A percentile compares a stretch with the other conserved stretches of the same genome.
phyloP scores from a whole-genome alignment of 1,284 basidiomycete genomes.

The Microbotryomycetes sp. region DNA sequence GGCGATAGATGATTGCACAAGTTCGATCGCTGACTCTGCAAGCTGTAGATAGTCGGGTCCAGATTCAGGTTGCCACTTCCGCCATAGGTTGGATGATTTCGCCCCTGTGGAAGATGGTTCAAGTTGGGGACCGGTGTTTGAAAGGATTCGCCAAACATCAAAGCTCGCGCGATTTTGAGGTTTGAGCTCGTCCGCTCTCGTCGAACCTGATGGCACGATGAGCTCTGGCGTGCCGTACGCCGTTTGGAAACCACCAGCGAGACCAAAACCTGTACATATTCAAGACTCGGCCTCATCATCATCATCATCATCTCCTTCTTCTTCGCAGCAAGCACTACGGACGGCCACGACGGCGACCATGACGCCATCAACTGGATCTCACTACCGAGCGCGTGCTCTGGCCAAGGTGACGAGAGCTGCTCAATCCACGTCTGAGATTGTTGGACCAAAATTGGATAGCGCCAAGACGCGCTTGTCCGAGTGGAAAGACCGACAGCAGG shows the following conservation, averaged over 20 bases:
- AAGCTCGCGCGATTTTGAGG: too few relatives aligned
- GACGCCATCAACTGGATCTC: neutral
- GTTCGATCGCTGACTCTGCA: too few relatives aligned
- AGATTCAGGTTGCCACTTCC: too few relatives aligned
- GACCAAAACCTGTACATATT: neutral
- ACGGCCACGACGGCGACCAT: neutral
- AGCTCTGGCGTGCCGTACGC: neutral
- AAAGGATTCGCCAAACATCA: too few relatives aligned
- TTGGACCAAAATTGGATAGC: neutral
- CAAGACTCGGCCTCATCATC: neutral
- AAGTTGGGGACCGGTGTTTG: too few relatives aligned
- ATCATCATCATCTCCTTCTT: neutral
- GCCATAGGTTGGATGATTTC: too few relatives aligned
- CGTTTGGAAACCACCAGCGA: neutral
- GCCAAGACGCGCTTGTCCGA: neutral
- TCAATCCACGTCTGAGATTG: neutral
- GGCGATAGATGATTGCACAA: too few relatives aligned
- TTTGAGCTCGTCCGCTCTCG: too few relatives aligned
- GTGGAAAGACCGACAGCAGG: neutral
- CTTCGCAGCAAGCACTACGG: neutral
- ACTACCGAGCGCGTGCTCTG: conserved; percentile 13
- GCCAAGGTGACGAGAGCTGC: conserved; percentile 5
- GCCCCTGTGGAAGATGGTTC: too few relatives aligned
- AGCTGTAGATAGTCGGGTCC: too few relatives aligned
- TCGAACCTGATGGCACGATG: neutral